Evolutionary conservation across 371 early-diverging fungal species (phyloP).

Genomic region (Circinella umbellata): DNA sequence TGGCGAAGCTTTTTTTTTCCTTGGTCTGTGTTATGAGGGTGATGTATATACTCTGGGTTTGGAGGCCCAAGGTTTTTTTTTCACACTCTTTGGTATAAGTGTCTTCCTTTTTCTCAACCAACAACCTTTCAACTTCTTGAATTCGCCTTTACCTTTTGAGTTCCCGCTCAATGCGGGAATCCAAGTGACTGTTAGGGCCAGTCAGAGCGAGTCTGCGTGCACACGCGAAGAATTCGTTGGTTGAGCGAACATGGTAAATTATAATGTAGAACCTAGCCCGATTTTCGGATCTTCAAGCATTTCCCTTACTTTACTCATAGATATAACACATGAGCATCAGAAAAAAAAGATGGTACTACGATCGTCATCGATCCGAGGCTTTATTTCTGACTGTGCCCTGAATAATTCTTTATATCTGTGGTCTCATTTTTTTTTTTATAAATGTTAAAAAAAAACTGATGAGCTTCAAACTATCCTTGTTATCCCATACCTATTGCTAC

Average conservation of each 20-base stretch:
- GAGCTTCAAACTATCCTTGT: too few species aligned
- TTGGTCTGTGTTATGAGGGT: too few species aligned
- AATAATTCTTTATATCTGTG: too few species aligned
- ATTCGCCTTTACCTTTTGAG: not conserved
- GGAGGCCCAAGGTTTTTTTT: slow-evolving; percentile 4
- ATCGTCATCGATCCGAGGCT: not conserved
- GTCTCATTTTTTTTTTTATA: too few species aligned
- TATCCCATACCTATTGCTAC: too few species aligned
- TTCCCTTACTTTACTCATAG: too few species aligned
- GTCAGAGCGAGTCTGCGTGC: not conserved
- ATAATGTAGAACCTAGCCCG: too few species aligned
- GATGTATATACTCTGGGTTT: not conserved
- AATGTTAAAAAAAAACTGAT: too few species aligned
- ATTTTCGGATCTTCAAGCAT: not conserved
- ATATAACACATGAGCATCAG: too few species aligned
- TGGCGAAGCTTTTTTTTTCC: too few species aligned
- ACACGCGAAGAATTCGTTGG: slow-evolving; percentile 4
- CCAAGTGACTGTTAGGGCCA: not conserved
- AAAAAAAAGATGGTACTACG: not conserved
- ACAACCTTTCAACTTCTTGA: not conserved
- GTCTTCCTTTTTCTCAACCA: not conserved
- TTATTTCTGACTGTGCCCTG: not conserved
- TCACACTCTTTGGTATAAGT: not conserved
- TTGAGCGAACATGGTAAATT: not conserved
- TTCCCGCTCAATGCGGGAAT: not conserved